These are phyloP conservation scores for Lepidium sativum DNA, from an alignment of 345 rosid species.

Conservation along the genomic window DNA sequence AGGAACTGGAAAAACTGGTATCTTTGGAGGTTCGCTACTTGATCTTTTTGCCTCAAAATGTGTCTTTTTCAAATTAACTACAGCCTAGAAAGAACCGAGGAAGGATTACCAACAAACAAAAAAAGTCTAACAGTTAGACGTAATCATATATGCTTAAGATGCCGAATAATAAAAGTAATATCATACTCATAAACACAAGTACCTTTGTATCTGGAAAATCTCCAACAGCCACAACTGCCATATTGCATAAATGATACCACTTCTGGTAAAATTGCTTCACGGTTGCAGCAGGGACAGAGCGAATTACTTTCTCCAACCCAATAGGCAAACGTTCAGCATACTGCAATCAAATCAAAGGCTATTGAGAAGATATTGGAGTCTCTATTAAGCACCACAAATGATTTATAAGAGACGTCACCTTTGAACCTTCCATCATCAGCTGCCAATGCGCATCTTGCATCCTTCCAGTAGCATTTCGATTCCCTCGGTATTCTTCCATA, in stretches of 20 bases:
- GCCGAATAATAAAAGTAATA: slow-evolving; percentile 1
- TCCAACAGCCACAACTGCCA: slow-evolving; percentile 94
- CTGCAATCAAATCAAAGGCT: slow-evolving; percentile 34
- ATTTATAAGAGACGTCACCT: slow-evolving; percentile 44
- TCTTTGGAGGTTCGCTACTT: slow-evolving; percentile 32
- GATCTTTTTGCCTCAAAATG: slow-evolving; percentile 60
- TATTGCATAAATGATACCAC: slow-evolving; percentile 78
- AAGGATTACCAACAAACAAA: slow-evolving; percentile 6
- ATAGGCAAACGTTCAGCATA: slow-evolving; percentile 91
- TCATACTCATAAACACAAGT: neutral
- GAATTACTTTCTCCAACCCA: slow-evolving; percentile 85
- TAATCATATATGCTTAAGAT: neutral
- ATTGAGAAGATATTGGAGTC: neutral
- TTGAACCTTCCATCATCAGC: slow-evolving; percentile 86
- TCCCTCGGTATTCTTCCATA: slow-evolving; percentile 83
- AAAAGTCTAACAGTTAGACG: neutral
- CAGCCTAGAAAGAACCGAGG: slow-evolving; percentile 39
- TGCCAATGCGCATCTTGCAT: slow-evolving; percentile 88
- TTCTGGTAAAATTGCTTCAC: slow-evolving; percentile 66
- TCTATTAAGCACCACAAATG: neutral
- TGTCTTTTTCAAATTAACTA: slow-evolving; percentile 68
- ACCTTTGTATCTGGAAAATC: slow-evolving; percentile 88
- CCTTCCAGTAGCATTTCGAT: slow-evolving; percentile 78
- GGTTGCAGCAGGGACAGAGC: slow-evolving; percentile 63
- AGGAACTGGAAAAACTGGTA: slow-evolving; percentile 66